Base-by-base conservation (phyloP, 2,329 filamentous ascomycete species). In the Saccharata proteae region DNA sequence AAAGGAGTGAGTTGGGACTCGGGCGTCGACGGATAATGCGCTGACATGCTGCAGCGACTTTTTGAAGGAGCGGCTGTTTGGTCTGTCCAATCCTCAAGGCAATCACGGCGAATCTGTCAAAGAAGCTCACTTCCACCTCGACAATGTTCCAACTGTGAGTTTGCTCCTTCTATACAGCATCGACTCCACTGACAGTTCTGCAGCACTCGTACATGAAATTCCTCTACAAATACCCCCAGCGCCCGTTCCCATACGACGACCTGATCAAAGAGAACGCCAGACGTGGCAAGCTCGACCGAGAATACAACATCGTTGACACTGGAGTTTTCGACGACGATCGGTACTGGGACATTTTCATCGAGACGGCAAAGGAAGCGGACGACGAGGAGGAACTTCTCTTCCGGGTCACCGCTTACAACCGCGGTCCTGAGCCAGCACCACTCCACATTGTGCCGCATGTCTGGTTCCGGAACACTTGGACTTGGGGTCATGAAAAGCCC, bases 181-280 rank as follows among this genome's bases (percentile, higher is more conserved):
- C 12, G 10, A 11, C 15, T 17, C 23, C 4, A 10, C 16, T 6
- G 18, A 26, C 25, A n/a, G n/a, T 26, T 11, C 36, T 37, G 17
- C 54, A 86, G 81, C 86, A 94, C 59, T 93, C 88, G 16, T 96
- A 96, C 65, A 96, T 96, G 88, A 96, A 96, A 58, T 92, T 77
- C 51, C 77, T 96, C 43, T 96, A 96, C 71, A 96, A 96, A 59
- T 92, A 94, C 47, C 90, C 90, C 1, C 88, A 96, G 59, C 72
- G 71, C 46, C 75, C 78, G 40, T 96, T 96, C 48, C 90, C 88
- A 3, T 96, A 96, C 63, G 70, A 94, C 55, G 76, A 93, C 42
- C 65, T 96, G 27, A 63, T 92, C 42, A 65, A 82, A 41, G 83
- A 92, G 50, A 96, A 93, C 51, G 85, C 76, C 25, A 72, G 67